Evolutionary conservation across 495 filamentous ascomycete species (phyloP).

Genomic region (Podospora conica): DNA sequence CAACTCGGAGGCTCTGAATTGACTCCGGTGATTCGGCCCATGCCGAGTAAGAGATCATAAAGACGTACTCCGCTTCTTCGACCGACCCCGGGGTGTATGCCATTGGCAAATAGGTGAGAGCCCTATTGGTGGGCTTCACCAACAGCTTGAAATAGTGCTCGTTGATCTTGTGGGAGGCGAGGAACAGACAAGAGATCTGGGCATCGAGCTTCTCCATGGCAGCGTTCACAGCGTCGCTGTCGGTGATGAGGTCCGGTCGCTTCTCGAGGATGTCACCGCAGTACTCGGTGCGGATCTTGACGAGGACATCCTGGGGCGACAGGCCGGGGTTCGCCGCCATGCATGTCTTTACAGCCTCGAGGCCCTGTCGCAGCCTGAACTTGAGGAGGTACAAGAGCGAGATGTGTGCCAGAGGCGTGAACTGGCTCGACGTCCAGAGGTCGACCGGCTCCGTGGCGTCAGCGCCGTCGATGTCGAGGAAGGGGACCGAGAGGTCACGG

Average conservation of each 20-base stretch:
- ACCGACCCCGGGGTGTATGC: slow-evolving; percentile 6
- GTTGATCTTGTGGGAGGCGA: slow-evolving; percentile 2
- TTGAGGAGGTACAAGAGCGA: slow-evolving; percentile 12
- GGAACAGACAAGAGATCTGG: neutral
- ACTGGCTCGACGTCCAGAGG: slow-evolving; percentile 5
- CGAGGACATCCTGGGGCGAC: neutral
- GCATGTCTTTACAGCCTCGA: neutral
- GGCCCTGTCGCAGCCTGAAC: slow-evolving; percentile 7
- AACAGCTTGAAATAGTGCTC: slow-evolving; percentile 6
- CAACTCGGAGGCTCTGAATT: neutral
- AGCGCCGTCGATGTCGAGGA: slow-evolving; percentile 32
- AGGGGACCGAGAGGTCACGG: slow-evolving; percentile 15
- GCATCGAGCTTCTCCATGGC: neutral
- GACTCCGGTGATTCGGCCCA: slow-evolving; percentile 6
- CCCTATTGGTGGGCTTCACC: slow-evolving; percentile 1
- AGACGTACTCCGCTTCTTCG: slow-evolving; percentile 8
- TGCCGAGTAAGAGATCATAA: slow-evolving; percentile 12
- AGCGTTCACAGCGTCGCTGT: slow-evolving; percentile 1
- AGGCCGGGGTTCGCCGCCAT: neutral
- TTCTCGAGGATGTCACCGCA: slow-evolving; percentile 7
- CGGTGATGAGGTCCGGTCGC: neutral
- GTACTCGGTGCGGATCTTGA: neutral
- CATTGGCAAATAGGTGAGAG: neutral
- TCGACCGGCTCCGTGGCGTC: slow-evolving; percentile 29
- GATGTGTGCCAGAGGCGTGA: neutral